A percentile compares a stretch with the other conserved stretches of the same genome.
Conservation (phyloP, 495 filamentous ascomycete species). For the Aspergillus heteromorphus region DNA sequence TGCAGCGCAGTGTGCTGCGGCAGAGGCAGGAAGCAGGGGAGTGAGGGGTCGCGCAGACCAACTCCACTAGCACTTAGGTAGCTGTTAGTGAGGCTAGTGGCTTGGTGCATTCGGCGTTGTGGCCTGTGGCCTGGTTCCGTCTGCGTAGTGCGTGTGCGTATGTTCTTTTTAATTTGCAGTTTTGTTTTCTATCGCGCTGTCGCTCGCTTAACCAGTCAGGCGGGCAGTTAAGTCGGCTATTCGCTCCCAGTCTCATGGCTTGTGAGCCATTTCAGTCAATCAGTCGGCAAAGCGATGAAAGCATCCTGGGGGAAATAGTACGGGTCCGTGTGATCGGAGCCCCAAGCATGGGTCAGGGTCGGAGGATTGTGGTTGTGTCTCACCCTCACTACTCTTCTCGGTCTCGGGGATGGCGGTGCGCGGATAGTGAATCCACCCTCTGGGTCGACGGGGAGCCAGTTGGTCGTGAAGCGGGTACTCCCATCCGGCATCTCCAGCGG, state of each 20-base stretch:
- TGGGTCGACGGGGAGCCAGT: slow-evolving; percentile 37
- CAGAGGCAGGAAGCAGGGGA: too few relatives aligned
- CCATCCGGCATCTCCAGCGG: slow-evolving; percentile 39
- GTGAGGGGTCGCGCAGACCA: too few relatives aligned
- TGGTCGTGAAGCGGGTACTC: slow-evolving; percentile 26
- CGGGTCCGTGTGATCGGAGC: neutral
- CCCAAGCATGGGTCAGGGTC: neutral
- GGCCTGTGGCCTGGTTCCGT: too few relatives aligned
- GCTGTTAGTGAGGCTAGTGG: neutral
- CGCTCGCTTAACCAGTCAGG: too few relatives aligned
- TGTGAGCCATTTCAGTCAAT: too few relatives aligned
- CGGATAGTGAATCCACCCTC: slow-evolving; percentile 32
- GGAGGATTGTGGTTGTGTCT: neutral
- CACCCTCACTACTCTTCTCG: neutral
- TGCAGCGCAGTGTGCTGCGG: too few relatives aligned
- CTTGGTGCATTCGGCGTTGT: neutral
- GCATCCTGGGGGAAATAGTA: slow-evolving; percentile 2
- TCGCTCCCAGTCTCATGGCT: too few relatives aligned
- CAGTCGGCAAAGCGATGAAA: slow-evolving; percentile 3
- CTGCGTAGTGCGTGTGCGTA: too few relatives aligned
- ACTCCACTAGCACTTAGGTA: too few relatives aligned
- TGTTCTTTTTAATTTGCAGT: too few relatives aligned
- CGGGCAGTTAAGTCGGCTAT: neutral
- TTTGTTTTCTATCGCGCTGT: too few relatives aligned
- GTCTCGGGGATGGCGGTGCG: neutral